A percentile compares a stretch with the other conserved stretches of the same genome.
Evolutionary conservation across 306 rosid genomes (phyloP).

Genomic region (Sechiopsis laciniata): DNA sequence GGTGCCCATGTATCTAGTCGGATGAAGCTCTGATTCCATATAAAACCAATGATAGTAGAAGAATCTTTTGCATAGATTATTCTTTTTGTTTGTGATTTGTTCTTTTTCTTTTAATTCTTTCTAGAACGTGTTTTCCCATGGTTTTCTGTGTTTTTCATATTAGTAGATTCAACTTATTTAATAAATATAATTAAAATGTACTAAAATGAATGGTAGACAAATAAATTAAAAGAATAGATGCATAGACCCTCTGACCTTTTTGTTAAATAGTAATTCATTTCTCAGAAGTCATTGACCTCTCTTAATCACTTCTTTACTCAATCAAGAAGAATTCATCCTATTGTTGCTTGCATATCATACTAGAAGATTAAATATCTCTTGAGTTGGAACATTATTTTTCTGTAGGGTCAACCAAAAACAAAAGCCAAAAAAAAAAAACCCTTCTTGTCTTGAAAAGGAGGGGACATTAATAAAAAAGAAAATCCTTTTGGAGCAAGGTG

Average conservation of each 20-base stretch:
- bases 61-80: not conserved
- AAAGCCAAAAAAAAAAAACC: not conserved
- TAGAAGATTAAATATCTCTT: not conserved
- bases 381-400: not conserved
- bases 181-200: not conserved
- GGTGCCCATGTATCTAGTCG: too few relatives aligned
- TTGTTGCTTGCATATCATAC: not conserved
- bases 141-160: not conserved
- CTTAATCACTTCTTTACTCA: not conserved
- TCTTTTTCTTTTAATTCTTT: too few relatives aligned
- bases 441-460: not conserved
- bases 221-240: not conserved
- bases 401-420: not conserved
- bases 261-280: not conserved
- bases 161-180: not conserved
- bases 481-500: not conserved
- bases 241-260: not conserved
- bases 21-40: too few relatives aligned
- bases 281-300: not conserved
- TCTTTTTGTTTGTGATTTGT: not conserved
- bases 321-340: not conserved
- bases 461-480: not conserved
- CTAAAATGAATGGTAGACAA: not conserved
- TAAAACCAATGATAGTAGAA: too few relatives aligned
- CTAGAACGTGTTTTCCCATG: too few relatives aligned